Conservation (phyloP, 495 filamentous ascomycete genomes). For the Amniculicola lignicola region DNA sequence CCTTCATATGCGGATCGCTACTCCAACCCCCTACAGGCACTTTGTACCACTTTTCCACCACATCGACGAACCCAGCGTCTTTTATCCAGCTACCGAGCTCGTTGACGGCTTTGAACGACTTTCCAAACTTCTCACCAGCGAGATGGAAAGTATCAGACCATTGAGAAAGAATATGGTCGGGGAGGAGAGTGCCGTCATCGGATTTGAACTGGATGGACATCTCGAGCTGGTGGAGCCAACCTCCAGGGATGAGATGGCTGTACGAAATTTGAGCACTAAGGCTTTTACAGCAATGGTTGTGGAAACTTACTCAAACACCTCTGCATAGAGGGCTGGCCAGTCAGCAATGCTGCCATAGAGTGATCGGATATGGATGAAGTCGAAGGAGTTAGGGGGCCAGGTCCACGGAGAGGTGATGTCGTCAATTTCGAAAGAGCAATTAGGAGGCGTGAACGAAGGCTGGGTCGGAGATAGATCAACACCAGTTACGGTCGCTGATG, state of each 20-base stretch:
- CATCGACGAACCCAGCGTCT: conserved; percentile 31
- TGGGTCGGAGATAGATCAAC: conserved; percentile 41
- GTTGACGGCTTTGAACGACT: conserved; percentile 24
- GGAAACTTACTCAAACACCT: neutral
- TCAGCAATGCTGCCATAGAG: conserved; percentile 57
- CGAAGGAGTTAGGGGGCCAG: conserved; percentile 53
- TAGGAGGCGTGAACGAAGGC: conserved; percentile 46
- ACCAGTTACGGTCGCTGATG: conserved; percentile 27
- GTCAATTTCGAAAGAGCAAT: conserved; percentile 55
- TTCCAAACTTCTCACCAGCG: conserved; percentile 33
- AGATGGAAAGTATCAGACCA: conserved; percentile 25
- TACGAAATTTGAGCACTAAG: neutral
- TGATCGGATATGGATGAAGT: conserved; percentile 62
- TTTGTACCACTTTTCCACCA: conserved; percentile 25
- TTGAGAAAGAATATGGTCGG: conserved; percentile 10
- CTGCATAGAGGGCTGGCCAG: conserved; percentile 50
- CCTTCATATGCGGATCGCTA: conserved; percentile 31
- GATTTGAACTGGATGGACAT: conserved; percentile 21
- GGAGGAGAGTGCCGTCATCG: conserved; percentile 9
- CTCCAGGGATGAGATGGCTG: conserved; percentile 33
- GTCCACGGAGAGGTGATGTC: conserved; percentile 54
- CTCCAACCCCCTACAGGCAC: conserved; percentile 30
- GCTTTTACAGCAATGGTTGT: conserved; percentile 15
- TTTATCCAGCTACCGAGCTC: conserved; percentile 15
- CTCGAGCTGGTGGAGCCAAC: conserved; percentile 37